Base-by-base conservation (phyloP, 805 yeast species). In the Blastobotrys chiropterorum region DNA sequence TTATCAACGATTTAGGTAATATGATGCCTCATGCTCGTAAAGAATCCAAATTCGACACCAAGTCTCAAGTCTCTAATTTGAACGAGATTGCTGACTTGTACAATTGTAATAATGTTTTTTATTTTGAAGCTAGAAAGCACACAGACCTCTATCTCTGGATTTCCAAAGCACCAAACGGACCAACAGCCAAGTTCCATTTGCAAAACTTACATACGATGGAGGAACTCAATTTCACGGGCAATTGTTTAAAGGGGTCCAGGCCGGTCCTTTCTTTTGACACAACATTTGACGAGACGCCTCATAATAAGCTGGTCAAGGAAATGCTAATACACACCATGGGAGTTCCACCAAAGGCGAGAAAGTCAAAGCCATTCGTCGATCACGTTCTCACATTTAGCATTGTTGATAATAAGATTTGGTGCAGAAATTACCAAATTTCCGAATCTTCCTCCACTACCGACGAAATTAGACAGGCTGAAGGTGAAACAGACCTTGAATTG, bases 81-180 rank as follows among this genome's bases (percentile, higher is more conserved):
- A 94, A 94, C 65, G 99, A 94, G 73, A 86, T 90, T 56, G 98
- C 98, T 2, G 99, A 94, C 65, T 75, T 94, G 57, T 90, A 92
- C 79, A 94, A 94, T 76, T 94, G 99, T 78, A 94, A 94, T 72
- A 94, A 94, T 67, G 80, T 94, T 59, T 74, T 90, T 67, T 94
- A 86, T 68, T 94, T 94, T 67, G 99, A 94, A 71, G 88, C 96
- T 51, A 84, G 98, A 73, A 94, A 94, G 71, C 97, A 92, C 71
- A 86, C 83, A 69, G 99, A 94, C 72, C 80, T 94, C 64, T 94
- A 94, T 69, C 70, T 94, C 69, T 94, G 97, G 96, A 69, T 94
- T 57, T 81, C 97, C 34, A 92, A 94, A 71, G 94, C 98, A 26
- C 99, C 99, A 43, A 92, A 94, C 67, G 99, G 99, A 1, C 99